A percentile compares a stretch with the other conserved stretches of the same genome.
Evolutionary conservation across 306 rosid species (phyloP).

Genomic region (Echinosophora koreensis): DNA sequence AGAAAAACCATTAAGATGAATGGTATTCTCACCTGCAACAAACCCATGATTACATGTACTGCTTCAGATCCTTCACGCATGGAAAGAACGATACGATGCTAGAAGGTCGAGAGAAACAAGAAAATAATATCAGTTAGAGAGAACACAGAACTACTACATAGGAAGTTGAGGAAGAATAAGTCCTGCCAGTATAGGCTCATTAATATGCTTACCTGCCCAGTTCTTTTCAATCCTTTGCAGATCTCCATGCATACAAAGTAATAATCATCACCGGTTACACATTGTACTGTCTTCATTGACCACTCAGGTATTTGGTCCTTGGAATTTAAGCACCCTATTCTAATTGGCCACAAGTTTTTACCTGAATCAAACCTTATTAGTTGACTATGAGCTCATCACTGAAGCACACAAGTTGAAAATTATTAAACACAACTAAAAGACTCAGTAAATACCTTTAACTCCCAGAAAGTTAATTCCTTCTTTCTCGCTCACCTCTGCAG

Average conservation of each 20-base stretch:
- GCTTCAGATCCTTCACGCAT: slow-evolving; percentile 74
- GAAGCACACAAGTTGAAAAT: slow-evolving; percentile 17
- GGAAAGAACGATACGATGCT: slow-evolving; percentile 79
- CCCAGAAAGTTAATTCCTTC: slow-evolving; percentile 78
- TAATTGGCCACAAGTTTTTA: slow-evolving; percentile 70
- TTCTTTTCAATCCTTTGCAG: slow-evolving; percentile 53
- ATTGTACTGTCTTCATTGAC: slow-evolving; percentile 70
- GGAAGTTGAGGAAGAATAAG: slow-evolving; percentile 12
- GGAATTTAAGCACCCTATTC: slow-evolving; percentile 80
- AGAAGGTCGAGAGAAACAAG: slow-evolving; percentile 30
- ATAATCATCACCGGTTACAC: slow-evolving; percentile 60
- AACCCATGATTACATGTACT: slow-evolving; percentile 63
- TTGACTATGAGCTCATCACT: slow-evolving; percentile 36
- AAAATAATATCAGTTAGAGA: slow-evolving; percentile 41
- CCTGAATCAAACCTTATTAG: slow-evolving; percentile 58
- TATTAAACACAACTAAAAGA: slow-evolving; percentile 24
- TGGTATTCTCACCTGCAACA: slow-evolving; percentile 71
- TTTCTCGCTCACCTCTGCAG: slow-evolving; percentile 83
- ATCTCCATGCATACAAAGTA: slow-evolving; percentile 74
- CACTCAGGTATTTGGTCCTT: slow-evolving; percentile 66
- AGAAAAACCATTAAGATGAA: slow-evolving; percentile 1
- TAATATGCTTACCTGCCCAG: slow-evolving; percentile 55
- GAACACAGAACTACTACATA: not conserved
- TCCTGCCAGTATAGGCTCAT: slow-evolving; percentile 5
- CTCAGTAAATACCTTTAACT: slow-evolving; percentile 61